Base-by-base conservation (phyloP, 352 stramenopile genomes). In the Pythium oligandrum region DNA sequence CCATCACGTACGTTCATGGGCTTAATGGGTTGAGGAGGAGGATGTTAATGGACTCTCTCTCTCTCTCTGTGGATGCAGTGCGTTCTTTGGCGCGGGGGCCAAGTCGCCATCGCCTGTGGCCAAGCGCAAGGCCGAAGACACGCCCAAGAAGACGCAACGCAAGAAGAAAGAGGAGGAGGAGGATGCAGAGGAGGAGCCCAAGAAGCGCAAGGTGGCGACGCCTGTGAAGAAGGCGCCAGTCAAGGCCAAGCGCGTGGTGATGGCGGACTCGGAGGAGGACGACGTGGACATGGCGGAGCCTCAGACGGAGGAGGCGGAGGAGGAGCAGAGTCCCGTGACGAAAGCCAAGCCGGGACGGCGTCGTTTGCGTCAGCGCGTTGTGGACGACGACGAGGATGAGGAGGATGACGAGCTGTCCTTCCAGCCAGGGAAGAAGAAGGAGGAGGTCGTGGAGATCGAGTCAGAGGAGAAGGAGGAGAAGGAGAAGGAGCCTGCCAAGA, bases 351-450 rank as follows among this genome's bases (percentile, higher is more conserved):
- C 64, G 62, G 78, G 77, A 31, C 75, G 80, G 7, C 65, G 78
- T 51, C 75, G 80, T 53, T 59, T 90, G 4, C 75, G 78, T 5
- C 78, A 88, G 65, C 70, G 75, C 1, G 56, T 86, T 4, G 67
- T 81, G n/a, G 63, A 73, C n/a, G 70, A 85, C 8, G 70, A 70
- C 8, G 66, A 87, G 12, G n/a, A n/a, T n/a, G 71, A 59, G 9
- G 45, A 84, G 26, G 66, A 78, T 0, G 76, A 83, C 11, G 75
- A 79, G 40, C 37, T 85, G 9, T 37, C 48, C 9, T 56, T 71
- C 35, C 65, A 36, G 32, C 17, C 63, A 12, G 17, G 26, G 2
- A 40, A 26, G 3, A 59, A 26, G 46, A 73, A 70, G 46, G 53
- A 45, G 39, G 36, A 61, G n/a, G 2, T 53, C 40, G 26, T 61